Evolutionary conservation across 75 land plant genomes (phyloP), one percentile per base, ranked within the genome.

Genomic region (Isoetes taiwanensis): DNA sequence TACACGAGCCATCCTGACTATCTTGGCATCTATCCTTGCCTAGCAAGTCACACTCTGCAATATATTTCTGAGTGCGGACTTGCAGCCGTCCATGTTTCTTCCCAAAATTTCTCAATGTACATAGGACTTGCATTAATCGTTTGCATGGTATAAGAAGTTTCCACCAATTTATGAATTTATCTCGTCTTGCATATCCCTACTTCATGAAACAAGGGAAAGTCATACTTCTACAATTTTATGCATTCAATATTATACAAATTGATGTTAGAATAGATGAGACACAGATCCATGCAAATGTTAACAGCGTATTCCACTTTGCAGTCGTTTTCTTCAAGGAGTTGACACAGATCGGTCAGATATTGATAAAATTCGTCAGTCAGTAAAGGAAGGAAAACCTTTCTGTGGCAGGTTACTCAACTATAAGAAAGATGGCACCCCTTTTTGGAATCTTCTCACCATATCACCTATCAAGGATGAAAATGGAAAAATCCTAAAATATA

Each of bases 371-470:
- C 50, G 50, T 6, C 25, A 6, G 50, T 16, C 50, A 19, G 16
- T 46, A 23, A 8, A 46, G 50, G 21, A 46, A 46, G 19, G 50
- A 8, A 46, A 46, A 23, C 16, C 25, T 23, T 46, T 46, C 50
- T 46, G 50, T 16, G 50, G 50, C 6, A 5, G 50, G 50, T 23
- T 46, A 8, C 50, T 46, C 4, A 46, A 46, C 50, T 46, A 46
- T n/a, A 46, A 46, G 50, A 46, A 46, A n/a, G 16, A 46, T 46
- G 50, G 50, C 5, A 46, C 50, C 4, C 50, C 50, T 6, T 46
- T 46, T 16, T 46, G 50, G 50, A 46, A 46, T 16, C 50, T 46
- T 23, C 23, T 46, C 8, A 46, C 50, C 4, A 46, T 46, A 46
- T 16, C 50, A 3, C 50, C 50, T 6, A 46, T 46, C 50, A 46